Base-by-base conservation (phyloP, 179 eudicot genomes). In the Beta corolliflora region DNA sequence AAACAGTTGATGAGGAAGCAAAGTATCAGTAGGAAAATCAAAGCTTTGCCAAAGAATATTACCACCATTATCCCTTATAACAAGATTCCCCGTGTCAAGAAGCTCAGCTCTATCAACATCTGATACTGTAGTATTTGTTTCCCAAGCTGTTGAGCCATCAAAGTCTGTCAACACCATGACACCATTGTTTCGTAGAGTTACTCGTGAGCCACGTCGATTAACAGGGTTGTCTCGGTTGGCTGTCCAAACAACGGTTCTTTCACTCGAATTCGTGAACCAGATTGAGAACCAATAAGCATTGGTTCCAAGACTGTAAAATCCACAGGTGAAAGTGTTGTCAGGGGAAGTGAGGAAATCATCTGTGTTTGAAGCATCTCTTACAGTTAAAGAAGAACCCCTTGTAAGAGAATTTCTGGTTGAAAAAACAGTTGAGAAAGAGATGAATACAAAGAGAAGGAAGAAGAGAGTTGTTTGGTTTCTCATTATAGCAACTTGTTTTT, bases 1-100 rank as follows among this genome's bases (percentile, higher is more conserved):
- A 23, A 92, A 82, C 9, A 48, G 50, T 68, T 92, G 94, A 71
- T 67, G 78, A 71, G 96, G 94, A 71, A 91, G 85, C 68, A 91
- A 88, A 21, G 96, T 91, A 81, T 92, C 89, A 13, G 92, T 91
- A 9, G 93, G 92, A 77, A 73, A 89, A 89, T 92, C 93, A 83
- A 91, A 90, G 84, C 95, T 92, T 76, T 92, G 93, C 92, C 96
- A 92, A 23, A 91, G 80, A 61, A 87, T 75, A 7, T 84, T 81
- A 84, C 89, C 91, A 45, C 25, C 21, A 21, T 71, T 59, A 79
- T 81, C 83, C 14, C 41, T 85, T 15, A 92, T 68, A 46, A 92
- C 91, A 21, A 92, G 89, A 77, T 91, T 92, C 0, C 96, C 96
- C 1, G 89, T 76, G 36, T 86, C 66, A 3, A 86, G 86, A 59